Evolutionary conservation across 2,329 filamentous ascomycete species (phyloP).

Genomic region (Zymoseptoria brevis): DNA sequence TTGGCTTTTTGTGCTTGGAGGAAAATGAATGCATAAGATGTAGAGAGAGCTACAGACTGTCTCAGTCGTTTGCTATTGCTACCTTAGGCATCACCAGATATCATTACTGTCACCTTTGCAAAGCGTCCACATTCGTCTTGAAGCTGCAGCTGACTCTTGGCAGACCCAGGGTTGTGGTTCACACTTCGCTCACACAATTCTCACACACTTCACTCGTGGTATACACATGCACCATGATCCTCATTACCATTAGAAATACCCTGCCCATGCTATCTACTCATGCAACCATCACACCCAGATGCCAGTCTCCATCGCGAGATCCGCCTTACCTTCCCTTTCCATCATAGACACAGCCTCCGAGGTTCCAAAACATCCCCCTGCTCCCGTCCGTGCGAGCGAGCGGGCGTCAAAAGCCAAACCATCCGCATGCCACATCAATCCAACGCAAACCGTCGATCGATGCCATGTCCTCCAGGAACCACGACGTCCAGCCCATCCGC

Average conservation of each 20-base stretch:
- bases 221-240: neutral
- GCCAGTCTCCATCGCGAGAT: no score
- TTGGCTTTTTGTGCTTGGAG: neutral
- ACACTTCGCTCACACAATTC: neutral
- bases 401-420: no score
- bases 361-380: no score
- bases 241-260: neutral
- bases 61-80: neutral
- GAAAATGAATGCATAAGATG: slow-evolving; percentile 1
- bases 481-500: no score
- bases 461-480: no score
- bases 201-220: neutral
- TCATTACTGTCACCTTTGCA: neutral
- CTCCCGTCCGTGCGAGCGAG: no score
- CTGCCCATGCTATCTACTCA: no score
- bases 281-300: no score
- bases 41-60: neutral
- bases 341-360: no score
- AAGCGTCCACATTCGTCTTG: neutral
- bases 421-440: no score
- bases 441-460: no score
- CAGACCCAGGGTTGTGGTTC: neutral
- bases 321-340: no score
- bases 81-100: neutral
- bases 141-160: neutral